phyloP scores from a whole-genome alignment of 2,329 filamentous ascomycete genomes.

The Seiridium unicorne region DNA sequence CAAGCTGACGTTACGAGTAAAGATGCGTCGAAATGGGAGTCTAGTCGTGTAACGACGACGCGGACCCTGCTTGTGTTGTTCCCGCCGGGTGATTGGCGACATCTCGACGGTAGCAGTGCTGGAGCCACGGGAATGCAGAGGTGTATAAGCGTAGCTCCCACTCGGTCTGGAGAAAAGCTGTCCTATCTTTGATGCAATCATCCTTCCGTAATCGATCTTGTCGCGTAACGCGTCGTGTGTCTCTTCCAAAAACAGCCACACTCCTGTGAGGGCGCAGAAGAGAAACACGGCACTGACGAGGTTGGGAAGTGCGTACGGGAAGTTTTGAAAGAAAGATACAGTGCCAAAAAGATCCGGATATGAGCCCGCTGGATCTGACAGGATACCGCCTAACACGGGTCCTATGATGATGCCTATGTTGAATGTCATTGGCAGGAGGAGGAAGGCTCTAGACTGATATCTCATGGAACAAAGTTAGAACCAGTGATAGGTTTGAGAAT shows the following conservation, averaged over 20 bases:
- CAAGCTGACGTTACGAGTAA: slow-evolving; percentile 52
- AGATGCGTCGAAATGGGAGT: slow-evolving; percentile 52
- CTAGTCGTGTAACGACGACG: slow-evolving; percentile 41
- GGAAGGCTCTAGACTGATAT: slow-evolving; percentile 40
- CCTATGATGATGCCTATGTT: slow-evolving; percentile 64
- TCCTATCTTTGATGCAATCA: slow-evolving; percentile 35
- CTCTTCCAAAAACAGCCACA: slow-evolving; percentile 53
- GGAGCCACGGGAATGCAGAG: slow-evolving; percentile 28
- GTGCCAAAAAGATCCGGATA: slow-evolving; percentile 45
- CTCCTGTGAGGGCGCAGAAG: slow-evolving; percentile 36
- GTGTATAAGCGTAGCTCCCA: slow-evolving; percentile 27
- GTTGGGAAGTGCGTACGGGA: slow-evolving; percentile 55
- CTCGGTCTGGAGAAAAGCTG: slow-evolving; percentile 22
- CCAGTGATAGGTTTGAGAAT: background rate
- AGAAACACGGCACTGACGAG: slow-evolving; percentile 50
- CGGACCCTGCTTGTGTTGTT: slow-evolving; percentile 3
- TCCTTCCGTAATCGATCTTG: slow-evolving; percentile 39
- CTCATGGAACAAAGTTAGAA: slow-evolving; percentile 19
- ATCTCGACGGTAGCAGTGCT: slow-evolving; percentile 28
- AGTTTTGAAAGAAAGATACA: slow-evolving; percentile 43
- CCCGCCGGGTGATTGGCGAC: slow-evolving; percentile 19
- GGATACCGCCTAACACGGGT: slow-evolving; percentile 46
- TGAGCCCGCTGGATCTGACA: slow-evolving; percentile 42
- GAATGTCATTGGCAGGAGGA: slow-evolving; percentile 64
- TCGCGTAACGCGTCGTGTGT: slow-evolving; percentile 46